Evolutionary conservation across 2,329 filamentous ascomycete species (phyloP), one percentile per base, ranked within the genome.

Genomic region (Aureobasidium musti): DNA sequence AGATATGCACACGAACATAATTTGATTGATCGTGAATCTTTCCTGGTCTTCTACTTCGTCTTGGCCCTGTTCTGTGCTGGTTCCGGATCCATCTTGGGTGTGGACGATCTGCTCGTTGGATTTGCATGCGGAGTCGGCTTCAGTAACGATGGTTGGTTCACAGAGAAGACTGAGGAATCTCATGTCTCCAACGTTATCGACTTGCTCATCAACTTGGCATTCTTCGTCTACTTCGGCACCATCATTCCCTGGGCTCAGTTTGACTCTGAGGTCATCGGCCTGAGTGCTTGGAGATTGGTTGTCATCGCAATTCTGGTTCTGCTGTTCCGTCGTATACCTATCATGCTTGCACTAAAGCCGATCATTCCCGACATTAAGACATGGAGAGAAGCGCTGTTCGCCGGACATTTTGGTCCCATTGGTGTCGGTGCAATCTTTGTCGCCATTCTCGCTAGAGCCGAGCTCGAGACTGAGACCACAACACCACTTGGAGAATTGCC

Each of bases 171-270:
- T 0, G 95, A 99, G 76, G 95, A 99, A 78, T 94, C 95, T 0
- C 95, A 98, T 77, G 95, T 99, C 11, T 98, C 94, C 77, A 98
- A 99, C 86, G 95, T 99, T 76, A 99, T 99, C 74, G 95, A 99
- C 82, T 79, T 99, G 77, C 82, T 99, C 68, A 88, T 99, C 81
- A 99, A 99, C 79, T 86, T 99, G 87, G 86, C 94, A 2, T 99
- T 98, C 79, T 99, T 99, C 77, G 95, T 99, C 72, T 99, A 95
- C 77, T 90, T 99, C 70, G 95, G 95, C 63, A 92, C 95, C 64
- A 97, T 99, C 77, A 95, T 99, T 69, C 95, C 95, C 1, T 99
- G 95, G 95, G 87, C 90, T 72, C 88, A 92, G 76, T 99, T 88
- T 84, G 97, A 98, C 80, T 83, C 88, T 67, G 82, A 84, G 1